Evolutionary conservation across 2,329 filamentous ascomycete genomes (phyloP), one percentile per base, ranked within the genome.

Genomic region (Stylonectria norvegica): DNA sequence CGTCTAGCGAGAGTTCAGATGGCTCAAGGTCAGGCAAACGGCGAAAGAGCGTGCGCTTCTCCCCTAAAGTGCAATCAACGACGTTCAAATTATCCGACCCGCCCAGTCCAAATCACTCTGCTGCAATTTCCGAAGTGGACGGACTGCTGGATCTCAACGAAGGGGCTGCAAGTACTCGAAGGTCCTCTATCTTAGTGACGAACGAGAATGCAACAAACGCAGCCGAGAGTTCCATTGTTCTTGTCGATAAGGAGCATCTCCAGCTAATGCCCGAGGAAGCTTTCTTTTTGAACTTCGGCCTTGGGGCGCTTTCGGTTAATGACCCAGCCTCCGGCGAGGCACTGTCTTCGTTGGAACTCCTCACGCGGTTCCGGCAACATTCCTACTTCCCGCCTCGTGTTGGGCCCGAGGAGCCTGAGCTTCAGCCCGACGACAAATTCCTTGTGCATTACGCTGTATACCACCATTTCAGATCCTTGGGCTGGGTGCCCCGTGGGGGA

Each of bases 391-490:
- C 86, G 6, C 74, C 83, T 7, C 69, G 70, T 9, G 49, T 58
- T 3, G 60, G 16, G 5, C 53, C 62, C 1, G 52, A 60, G 3
- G 59, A 60, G 10, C 56, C 60, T 6, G 59, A 65, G 9, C 71
- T 89, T 3, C 71, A 76, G 12, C 81, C 89, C 0, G 89, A 95
- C 61, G 87, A 95, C 56, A 76, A 80, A 0, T 98, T 98, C 63
- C 69, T 97, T 15, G 63, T 95, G 1, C 83, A 88, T 42, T 98
- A 97, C 58, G 82, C 81, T 10, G 88, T 88, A 14, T 98, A 95
- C 62, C 93, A 98, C 60, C 91, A 98, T 62, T 98, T 95, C 68
- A 85, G 93, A 25, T 95, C 89, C 1, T 73, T 97, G 0, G 93
- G 93, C 17, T 98, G 93, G 91, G 88, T 96, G 1, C 85, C 94